These are phyloP conservation scores for Ceratobasidium papillatum DNA, from an alignment of 1,284 basidiomycete genomes.

Conservation along the genomic window DNA sequence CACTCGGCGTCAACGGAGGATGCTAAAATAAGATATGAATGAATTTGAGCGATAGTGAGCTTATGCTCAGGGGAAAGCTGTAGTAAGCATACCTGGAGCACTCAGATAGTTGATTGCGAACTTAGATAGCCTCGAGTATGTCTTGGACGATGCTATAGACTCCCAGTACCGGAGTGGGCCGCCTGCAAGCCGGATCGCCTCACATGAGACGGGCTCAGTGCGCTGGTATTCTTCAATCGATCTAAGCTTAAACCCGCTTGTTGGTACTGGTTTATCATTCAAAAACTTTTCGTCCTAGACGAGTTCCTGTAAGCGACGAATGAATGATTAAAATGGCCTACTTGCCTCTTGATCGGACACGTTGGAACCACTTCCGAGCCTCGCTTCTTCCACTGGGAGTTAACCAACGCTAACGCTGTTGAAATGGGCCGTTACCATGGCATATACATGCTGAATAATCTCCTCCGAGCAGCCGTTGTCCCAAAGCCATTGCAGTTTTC, in stretches of 20 bases:
- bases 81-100: conserved; percentile 13
- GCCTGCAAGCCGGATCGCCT: not conserved
- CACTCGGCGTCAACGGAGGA: conserved; percentile 18
- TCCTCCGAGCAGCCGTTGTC: no score
- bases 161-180: conserved; percentile 14
- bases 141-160: not conserved
- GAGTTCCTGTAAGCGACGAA: no score
- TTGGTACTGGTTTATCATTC: not conserved
- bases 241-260: not conserved
- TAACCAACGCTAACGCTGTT: no score
- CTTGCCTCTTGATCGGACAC: no score
- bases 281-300: conserved; percentile 6
- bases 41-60: not conserved
- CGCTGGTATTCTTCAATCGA: not conserved
- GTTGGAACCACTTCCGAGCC: no score
- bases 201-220: not conserved
- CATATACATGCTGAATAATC: no score
- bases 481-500: no score
- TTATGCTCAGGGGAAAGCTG: no score
- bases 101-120: conserved; percentile 18
- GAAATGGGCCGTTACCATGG: no score
- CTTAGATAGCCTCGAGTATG: not conserved
- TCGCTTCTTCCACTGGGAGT: no score
- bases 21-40: not conserved
- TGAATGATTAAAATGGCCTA: no score